Evolutionary conservation across 129 eudicot genomes (phyloP), one percentile per base, ranked within the genome.

Genomic region (Arctium lappa): DNA sequence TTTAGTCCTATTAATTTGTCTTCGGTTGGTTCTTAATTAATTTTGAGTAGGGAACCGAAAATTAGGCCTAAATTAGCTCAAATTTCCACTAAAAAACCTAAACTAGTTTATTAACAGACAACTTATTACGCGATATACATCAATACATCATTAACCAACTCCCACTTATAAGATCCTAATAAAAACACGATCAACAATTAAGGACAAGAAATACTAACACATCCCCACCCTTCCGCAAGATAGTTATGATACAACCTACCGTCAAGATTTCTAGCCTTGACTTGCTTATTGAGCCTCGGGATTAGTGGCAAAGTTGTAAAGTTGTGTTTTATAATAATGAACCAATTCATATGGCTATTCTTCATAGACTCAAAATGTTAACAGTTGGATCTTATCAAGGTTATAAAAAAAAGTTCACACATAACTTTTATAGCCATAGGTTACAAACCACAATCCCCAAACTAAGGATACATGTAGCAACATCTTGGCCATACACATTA

Each of bases 61-160:
- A 29, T 46, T 75, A 76, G 75, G 60, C 76, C 22, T 9, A 69
- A 69, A 46, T 82, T 66, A 75, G 81, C 69, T 82, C 40, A 48
- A 69, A 68, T 75, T 7, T 31, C 40, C 83, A 71, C 50, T 71
- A 48, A n/a, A 31, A 46, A 71, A 48, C 77, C 83, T 44, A 71
- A 71, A 46, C 7, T 11, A 27, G 31, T 42, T 44, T 30, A 31
- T 79, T 16, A 27, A 31, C n/a, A 7, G 0, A 46, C 74, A 13
- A 68, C 10, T 12, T 79, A 39, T 29, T 13, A 79, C 32, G 29
- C 32, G 4, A 0, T 29, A 30, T n/a, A 44, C 66, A 31, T 0
- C 8, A 22, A 0, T 56, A 79, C 76, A 42, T 3, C 5, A 22
- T 1, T 56, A 78, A 38, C 9, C 16, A 29, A 11, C 39, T 56